phyloP scores from a whole-genome alignment of 345 rosid genomes.

The Salix suchowensis region DNA sequence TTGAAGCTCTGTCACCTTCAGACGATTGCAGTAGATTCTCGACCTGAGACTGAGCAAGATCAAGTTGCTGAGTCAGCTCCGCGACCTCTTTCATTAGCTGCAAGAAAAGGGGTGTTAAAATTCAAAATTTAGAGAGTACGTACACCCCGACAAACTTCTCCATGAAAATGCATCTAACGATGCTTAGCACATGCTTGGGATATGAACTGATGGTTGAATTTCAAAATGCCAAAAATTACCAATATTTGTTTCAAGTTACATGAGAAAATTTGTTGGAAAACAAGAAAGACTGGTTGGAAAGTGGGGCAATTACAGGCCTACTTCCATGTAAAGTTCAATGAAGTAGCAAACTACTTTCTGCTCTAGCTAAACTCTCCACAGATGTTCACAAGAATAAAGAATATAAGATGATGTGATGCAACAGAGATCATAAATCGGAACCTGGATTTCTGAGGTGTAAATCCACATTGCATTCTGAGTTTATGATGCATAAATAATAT shows the following conservation, averaged over 20 bases:
- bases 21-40: constrained; percentile 45
- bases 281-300: not conserved
- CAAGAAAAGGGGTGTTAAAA: constrained; percentile 8
- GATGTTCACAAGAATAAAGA: not conserved
- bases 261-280: not conserved
- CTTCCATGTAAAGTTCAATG: not conserved
- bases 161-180: not conserved
- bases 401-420: not conserved
- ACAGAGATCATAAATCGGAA: not conserved
- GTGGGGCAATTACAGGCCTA: not conserved
- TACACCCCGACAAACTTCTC: not conserved
- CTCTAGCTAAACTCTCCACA: not conserved
- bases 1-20: constrained; percentile 36
- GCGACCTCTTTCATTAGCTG: constrained; percentile 65
- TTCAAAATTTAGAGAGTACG: not conserved
- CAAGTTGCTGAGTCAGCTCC: constrained; percentile 49
- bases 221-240: not conserved
- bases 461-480: not conserved
- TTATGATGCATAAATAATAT: not conserved
- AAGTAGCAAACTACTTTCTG: not conserved
- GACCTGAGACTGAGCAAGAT: constrained; percentile 54
- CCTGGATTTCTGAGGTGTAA: not conserved
- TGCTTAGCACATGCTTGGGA: not conserved
- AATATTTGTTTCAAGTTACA: not conserved
- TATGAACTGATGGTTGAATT: not conserved